Base-by-base conservation (phyloP, 1,139 yeast species). In the Pichia sp. region DNA sequence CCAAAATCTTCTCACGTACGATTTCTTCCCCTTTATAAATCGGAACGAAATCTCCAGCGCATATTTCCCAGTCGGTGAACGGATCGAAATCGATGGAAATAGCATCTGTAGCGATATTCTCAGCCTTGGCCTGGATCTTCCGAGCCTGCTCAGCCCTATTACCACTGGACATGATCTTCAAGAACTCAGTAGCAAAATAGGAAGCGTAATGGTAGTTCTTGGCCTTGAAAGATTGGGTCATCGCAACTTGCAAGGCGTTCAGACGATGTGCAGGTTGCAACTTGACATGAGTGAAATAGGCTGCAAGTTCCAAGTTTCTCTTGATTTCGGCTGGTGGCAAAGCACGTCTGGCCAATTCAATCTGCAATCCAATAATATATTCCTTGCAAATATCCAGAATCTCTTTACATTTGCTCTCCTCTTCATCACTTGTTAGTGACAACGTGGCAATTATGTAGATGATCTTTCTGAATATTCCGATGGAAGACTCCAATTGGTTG, bases 11-110 rank as follows among this genome's bases (percentile, higher is more conserved):
- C 67, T 93, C 98, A 33, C 79, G 67, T 38, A 82, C 91, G 53
- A 71, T 74, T 45, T 87, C 84, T 41, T 85, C 73, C 17, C 92
- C 95, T 62, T 79, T 80, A 72, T 92, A 92, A 58, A 95, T 88
- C 50, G 99, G 99, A 8, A 97, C 88, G 66, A 80, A 81, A 24
- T 96, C 83, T 17, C 86, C 81, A 44, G 96, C 88, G 75, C 99
- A 93, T 59, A 93, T 84, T 52, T 87, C 95, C 69, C 93, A 92
- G 55, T 87, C 92, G 4, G 96, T 95, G 68, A 83, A 87, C 52
- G 92, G 96, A 70, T 93, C 97, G 68, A 90, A 93, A 68, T 93
- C 95, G 63, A 92, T 83, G 66, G 90, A 95, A 60, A 92, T 78
- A 3, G 95, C 90, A 73, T 95, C 98, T 56, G 84, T 81, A 1